Percentiles rank a stretch among this genome's conserved stretches.
Conservation (phyloP, 2,329 filamentous ascomycete genomes). For the Trichoderma polysporum region DNA sequence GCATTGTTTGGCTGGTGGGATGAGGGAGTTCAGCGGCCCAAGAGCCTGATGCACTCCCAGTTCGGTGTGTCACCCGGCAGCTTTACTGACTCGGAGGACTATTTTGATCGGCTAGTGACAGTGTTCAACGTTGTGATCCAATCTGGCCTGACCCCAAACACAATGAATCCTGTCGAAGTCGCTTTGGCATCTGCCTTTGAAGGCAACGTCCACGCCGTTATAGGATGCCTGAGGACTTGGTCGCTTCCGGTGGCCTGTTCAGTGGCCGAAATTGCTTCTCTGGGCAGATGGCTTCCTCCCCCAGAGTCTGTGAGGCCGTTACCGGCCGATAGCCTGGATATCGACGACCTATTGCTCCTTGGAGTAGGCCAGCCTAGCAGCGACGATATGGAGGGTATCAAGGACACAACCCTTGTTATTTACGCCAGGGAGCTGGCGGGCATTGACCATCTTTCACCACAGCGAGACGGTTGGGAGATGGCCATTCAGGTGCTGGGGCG, state of each 20-base stretch:
- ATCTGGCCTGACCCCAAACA: constrained; percentile 75
- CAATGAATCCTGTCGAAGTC: constrained; percentile 73
- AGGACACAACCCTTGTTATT: constrained; percentile 73
- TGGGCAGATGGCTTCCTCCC: constrained; percentile 75
- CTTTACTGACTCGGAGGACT: constrained; percentile 61
- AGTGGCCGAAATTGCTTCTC: constrained; percentile 78
- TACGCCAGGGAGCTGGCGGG: constrained; percentile 71
- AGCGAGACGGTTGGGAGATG: constrained; percentile 81
- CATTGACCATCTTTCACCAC: constrained; percentile 48
- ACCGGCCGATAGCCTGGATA: constrained; percentile 67
- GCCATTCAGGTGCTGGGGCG: constrained; percentile 80
- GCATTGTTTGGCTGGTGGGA: constrained; percentile 91
- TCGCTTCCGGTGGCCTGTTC: constrained; percentile 77
- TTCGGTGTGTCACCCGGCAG: constrained; percentile 39
- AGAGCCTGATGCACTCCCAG: constrained; percentile 42
- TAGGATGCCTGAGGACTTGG: constrained; percentile 74
- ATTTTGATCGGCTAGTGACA: constrained; percentile 69
- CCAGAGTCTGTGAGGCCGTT: constrained; percentile 43
- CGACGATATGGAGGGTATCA: constrained; percentile 63
- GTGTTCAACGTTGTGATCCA: constrained; percentile 68
- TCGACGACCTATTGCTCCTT: constrained; percentile 81
- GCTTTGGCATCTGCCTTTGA: constrained; percentile 80
- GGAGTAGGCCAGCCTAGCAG: constrained; percentile 62
- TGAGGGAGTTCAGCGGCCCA: constrained; percentile 59
- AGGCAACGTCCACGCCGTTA: constrained; percentile 72